A percentile compares a stretch with the other conserved stretches of the same genome.
phyloP scores from a whole-genome alignment of 1,284 basidiomycete genomes.

The Dichomitus squalens region DNA sequence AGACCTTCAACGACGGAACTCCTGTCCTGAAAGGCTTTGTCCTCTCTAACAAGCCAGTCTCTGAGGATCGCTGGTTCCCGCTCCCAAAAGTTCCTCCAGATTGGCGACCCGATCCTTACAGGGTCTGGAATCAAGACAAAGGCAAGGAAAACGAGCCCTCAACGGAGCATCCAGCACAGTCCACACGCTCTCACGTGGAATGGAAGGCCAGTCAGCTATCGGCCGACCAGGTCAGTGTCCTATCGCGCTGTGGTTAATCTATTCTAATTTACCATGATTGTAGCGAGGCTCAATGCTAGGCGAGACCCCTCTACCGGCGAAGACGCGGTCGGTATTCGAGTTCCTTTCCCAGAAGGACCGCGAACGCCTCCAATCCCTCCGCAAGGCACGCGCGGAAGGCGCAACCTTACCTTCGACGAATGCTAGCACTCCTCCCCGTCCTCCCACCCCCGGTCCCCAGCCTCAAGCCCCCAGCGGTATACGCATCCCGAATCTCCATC shows the following conservation, averaged over 20 bases:
- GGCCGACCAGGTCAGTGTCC: conserved; percentile 62
- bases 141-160: conserved; percentile 50
- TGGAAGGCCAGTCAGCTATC: conserved; percentile 57
- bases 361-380: conserved; percentile 77
- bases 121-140: conserved; percentile 69
- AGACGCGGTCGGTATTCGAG: conserved; percentile 85
- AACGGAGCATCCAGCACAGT: conserved; percentile 5
- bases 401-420: conserved; percentile 19
- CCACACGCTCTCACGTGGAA: conserved; percentile 39
- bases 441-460: conserved; percentile 30
- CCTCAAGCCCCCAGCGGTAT: conserved; percentile 30
- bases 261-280: neutral
- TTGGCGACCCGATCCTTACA: conserved; percentile 84
- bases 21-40: conserved; percentile 78
- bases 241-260: conserved; percentile 2
- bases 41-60: conserved; percentile 66
- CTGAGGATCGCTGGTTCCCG: conserved; percentile 80
- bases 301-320: conserved; percentile 71
- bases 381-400: conserved; percentile 36
- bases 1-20: conserved; percentile 63
- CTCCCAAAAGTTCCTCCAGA: conserved; percentile 78
- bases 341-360: conserved; percentile 91
- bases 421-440: conserved; percentile 20
- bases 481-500: conserved; percentile 64
- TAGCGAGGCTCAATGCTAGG: conserved; percentile 85